phyloP scores from a whole-genome alignment of 345 rosid genomes.

The Ricinus communis region DNA sequence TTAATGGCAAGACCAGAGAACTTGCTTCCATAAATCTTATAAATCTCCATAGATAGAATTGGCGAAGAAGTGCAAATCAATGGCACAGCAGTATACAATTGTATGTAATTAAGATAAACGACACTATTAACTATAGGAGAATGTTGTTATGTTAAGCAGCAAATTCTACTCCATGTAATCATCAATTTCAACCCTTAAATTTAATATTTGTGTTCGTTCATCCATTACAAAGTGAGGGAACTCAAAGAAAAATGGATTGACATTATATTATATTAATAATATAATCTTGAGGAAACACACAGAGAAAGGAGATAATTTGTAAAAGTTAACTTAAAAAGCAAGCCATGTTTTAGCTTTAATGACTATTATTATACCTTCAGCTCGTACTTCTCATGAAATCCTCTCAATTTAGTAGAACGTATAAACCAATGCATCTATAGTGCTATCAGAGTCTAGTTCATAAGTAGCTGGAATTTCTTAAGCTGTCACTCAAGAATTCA shows the following conservation, averaged over 20 bases:
- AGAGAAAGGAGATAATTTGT: neutral
- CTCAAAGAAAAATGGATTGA: neutral
- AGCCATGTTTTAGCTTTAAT: neutral
- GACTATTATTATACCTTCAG: neutral
- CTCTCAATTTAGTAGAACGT: neutral
- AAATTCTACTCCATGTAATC: constrained; percentile 1
- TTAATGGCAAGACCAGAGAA: neutral
- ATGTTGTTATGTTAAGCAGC: neutral
- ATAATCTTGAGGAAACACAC: neutral
- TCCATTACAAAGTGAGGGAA: neutral
- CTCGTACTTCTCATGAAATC: neutral
- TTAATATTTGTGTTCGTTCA: neutral
- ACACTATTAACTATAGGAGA: neutral
- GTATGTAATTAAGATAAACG: neutral
- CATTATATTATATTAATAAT: neutral
- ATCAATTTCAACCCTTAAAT: too few species aligned
- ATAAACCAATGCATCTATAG: constrained; percentile 1
- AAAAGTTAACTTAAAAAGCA: neutral
- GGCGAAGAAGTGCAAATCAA: neutral
- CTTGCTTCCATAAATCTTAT: neutral
- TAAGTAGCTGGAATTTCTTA: neutral
- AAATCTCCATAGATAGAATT: neutral
- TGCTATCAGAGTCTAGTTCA: neutral
- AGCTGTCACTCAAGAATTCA: neutral
- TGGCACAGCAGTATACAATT: neutral